Evolutionary conservation across 2,329 filamentous ascomycete genomes (phyloP), one percentile per base, ranked within the genome.

Genomic region (Aspergillus sp.): DNA sequence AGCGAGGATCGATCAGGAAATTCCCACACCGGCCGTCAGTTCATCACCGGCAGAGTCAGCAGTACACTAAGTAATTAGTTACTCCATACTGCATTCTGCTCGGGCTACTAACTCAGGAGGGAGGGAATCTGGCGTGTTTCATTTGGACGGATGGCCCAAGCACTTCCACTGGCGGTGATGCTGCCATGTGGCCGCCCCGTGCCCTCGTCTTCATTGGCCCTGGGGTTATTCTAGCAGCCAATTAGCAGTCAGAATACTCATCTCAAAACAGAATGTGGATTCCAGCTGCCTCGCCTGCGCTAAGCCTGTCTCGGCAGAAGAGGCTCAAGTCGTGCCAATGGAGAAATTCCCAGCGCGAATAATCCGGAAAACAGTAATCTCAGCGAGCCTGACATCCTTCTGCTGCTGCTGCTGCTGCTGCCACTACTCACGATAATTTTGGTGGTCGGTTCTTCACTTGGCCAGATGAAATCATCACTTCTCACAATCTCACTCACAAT

Each of bases 151-250:
- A 47, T 55, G 53, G 53, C 53, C 53, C 53, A 55, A 55, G 53
- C 53, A 55, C 53, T n/a, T 21, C 23, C 48, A 25, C 15, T 56
- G 60, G 58, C 60, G 61, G 51, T 63, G 38, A 39, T 61, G 49
- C 39, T 61, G 59, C 61, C 59, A 63, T 63, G 61, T 62, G 61
- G 61, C 56, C 49, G 39, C 53, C 53, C 39, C 38, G 53, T 36
- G 39, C 19, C 39, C 43, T 45, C 39, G 53, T 55, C 53, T 55
- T 32, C 55, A 55, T 56, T 49, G 36, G 43, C 47, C 55, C 36
- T 25, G 49, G 48, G 48, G 48, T 21, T 36, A 52, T 45, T 23
- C 8, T 47, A 36, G 53, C 23, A 25, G 43, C 53, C 53, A 55
- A 55, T 55, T 1, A 47, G 3, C 7, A 12, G 12, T 0, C 9